A percentile compares a stretch with the other conserved stretches of the same genome.
Conservation (phyloP, 768 basidiomycete species). For the Trametes cubensis region DNA sequence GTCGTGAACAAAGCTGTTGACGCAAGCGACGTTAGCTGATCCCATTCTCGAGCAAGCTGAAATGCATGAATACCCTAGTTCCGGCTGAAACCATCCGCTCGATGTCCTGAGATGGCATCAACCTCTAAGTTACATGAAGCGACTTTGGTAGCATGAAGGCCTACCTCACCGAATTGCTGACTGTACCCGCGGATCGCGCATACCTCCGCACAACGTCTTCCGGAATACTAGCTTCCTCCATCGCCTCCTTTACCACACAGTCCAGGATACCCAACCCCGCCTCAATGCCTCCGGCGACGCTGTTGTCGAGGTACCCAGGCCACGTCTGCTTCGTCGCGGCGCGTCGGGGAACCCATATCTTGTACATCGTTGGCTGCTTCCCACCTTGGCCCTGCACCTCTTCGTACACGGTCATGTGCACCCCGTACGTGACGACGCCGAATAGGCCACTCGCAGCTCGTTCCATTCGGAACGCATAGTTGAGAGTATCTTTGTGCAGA, state of each 20-base stretch:
- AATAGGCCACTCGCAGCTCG: constrained; percentile 87
- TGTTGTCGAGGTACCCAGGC: constrained; percentile 91
- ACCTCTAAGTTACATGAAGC: not conserved
- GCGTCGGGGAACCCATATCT: constrained; percentile 88
- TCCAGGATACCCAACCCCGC: constrained; percentile 74
- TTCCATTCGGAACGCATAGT: constrained; percentile 89
- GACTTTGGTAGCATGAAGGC: constrained; percentile 4
- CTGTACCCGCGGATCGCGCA: constrained; percentile 62
- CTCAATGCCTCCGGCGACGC: constrained; percentile 89
- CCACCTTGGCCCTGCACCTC: constrained; percentile 44
- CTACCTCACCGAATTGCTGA: constrained; percentile 83
- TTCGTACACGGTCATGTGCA: constrained; percentile 85
- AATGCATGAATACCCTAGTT: constrained; percentile 61
- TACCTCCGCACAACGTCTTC: constrained; percentile 61
- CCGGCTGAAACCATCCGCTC: constrained; percentile 83
- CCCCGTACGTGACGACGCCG: constrained; percentile 88
- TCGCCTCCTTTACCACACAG: constrained; percentile 84
- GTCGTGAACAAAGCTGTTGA: constrained; percentile 79
- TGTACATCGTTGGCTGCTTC: constrained; percentile 37
- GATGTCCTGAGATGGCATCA: constrained; percentile 44
- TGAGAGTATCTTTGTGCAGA: constrained; percentile 34
- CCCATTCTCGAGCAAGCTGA: too few species aligned
- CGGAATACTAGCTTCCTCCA: constrained; percentile 87
- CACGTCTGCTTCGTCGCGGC: constrained; percentile 88
- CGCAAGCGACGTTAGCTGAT: too few species aligned